Evolutionary conservation across 768 basidiomycete genomes (phyloP).

Genomic region (Tulasnella sp.): DNA sequence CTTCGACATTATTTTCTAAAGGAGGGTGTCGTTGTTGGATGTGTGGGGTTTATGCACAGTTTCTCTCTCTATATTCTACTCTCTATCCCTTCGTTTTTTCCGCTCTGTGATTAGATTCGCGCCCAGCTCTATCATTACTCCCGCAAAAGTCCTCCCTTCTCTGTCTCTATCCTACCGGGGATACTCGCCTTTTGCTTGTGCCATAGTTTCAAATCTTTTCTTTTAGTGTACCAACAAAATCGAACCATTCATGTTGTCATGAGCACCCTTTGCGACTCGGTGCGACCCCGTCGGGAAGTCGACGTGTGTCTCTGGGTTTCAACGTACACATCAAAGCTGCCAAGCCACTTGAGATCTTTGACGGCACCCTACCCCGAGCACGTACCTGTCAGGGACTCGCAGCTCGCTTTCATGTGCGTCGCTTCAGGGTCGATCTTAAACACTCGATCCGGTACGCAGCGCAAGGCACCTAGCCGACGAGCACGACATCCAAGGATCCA

Average conservation of each 20-base stretch:
- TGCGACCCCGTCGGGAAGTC: no score
- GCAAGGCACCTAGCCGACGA: not conserved
- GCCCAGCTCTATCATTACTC: not conserved
- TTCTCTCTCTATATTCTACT: not conserved
- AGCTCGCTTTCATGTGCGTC: not conserved
- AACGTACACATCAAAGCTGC: not conserved
- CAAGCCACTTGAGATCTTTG: not conserved
- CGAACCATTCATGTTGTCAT: not conserved
- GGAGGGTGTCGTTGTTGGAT: not conserved
- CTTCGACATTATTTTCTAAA: constrained; percentile 39
- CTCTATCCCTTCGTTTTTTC: not conserved
- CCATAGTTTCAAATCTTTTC: not conserved
- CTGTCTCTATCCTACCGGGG: not conserved
- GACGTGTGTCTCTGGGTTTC: no score
- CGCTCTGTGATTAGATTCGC: not conserved
- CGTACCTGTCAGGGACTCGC: not conserved
- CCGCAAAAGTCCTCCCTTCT: not conserved
- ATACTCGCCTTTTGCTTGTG: not conserved
- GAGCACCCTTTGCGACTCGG: no score
- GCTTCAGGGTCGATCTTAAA: not conserved
- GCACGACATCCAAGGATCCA: not conserved
- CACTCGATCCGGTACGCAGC: not conserved
- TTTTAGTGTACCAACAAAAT: not conserved
- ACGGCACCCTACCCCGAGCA: not conserved
- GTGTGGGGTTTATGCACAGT: not conserved